Evolutionary conservation across 2,329 filamentous ascomycete species (phyloP), one percentile per base, ranked within the genome.

Genomic region (Purpureocillium takamizusanense): DNA sequence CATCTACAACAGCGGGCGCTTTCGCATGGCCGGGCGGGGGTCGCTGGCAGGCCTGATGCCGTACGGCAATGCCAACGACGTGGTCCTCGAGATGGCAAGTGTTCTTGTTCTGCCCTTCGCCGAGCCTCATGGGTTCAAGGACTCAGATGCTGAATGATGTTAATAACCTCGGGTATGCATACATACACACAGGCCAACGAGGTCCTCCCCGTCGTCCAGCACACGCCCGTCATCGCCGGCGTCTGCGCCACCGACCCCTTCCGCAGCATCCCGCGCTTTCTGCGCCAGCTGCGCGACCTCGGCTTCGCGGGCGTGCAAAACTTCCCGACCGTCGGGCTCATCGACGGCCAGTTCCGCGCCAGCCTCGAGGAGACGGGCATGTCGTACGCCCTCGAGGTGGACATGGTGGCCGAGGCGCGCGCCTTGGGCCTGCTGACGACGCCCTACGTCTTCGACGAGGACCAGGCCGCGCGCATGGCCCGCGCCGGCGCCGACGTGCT

Each of bases 321-420:
- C 49, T 86, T 86, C 52, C 81, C 81, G 1, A 85, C 81, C 0
- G 80, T 85, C 2, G 81, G 81, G 0, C 61, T 86, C 16, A 78
- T 85, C 28, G 81, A 86, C 54, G 81, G 79, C 1, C 67, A 67
- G 11, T 85, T 86, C 52, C 69, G 82, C 11, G 66, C 68, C 16
- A 79, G 81, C 46, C 66, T 86, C 2, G 82, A 86, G 52, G 80
- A 84, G 55, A 85, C 81, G 1, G 80, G 76, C 8, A 86, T 86
- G 79, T 74, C 75, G 1, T 86, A 78, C 50, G 71, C 69, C 13
- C 60, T 69, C 7, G 81, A 86, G 51, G 80, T 86, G 2, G 76
- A 79, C 36, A 76, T 84, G 69, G 70, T 86, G 33, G 64, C 65
- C 9, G 50, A 66, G n/a, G 81, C 82, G 2, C 70, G 67, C 33